Evolutionary conservation across 768 basidiomycete species (phyloP), one percentile per base, ranked within the genome.

Genomic region (Boletus eberwhitei): DNA sequence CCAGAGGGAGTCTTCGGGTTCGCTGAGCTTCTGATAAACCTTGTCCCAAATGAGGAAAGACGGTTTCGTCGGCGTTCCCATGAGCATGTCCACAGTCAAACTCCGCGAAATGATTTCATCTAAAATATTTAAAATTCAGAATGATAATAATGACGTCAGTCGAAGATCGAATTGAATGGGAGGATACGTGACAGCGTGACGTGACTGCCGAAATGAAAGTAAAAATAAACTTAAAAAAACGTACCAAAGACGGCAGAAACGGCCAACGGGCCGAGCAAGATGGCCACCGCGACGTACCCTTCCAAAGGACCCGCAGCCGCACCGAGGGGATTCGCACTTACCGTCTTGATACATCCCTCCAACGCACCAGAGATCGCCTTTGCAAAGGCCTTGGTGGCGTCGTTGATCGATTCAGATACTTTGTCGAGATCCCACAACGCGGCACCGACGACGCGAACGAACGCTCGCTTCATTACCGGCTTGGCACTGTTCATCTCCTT

Each of bases 21-120:
- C 79, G 8, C 75, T 72, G 16, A 87, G 59, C 66, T 90, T 93
- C 54, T 86, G 82, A 63, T 92, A 93, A 0, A 91, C 84, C 67
- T 90, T 93, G 50, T 96, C 93, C 83, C 84, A 92, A 14, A 95
- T 62, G 38, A 98, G 70, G 73, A 97, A 97, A 2, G 89, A 87
- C 0, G 92, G 89, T 65, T 93, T 97, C 22, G 80, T 72, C 14
- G 75, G 73, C 0, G 83, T 70, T 5, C 69, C 69, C 17, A 69
- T 64, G n/a, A 89, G 67, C 1, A 77, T 70, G 34, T 78, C 74
- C n/a, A 82, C 58, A 3, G 70, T 69, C 29, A 78, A 47, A 65
- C 84, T 84, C 59, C 73, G 75, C 22, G 78, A 72, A 21, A 82
- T 75, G 11, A 74, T 49, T 46, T 81, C 76, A 50, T 75, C 86